Evolutionary conservation across 2,329 filamentous ascomycete genomes (phyloP), one percentile per base, ranked within the genome.

Genomic region (Epichloe sylvatica): DNA sequence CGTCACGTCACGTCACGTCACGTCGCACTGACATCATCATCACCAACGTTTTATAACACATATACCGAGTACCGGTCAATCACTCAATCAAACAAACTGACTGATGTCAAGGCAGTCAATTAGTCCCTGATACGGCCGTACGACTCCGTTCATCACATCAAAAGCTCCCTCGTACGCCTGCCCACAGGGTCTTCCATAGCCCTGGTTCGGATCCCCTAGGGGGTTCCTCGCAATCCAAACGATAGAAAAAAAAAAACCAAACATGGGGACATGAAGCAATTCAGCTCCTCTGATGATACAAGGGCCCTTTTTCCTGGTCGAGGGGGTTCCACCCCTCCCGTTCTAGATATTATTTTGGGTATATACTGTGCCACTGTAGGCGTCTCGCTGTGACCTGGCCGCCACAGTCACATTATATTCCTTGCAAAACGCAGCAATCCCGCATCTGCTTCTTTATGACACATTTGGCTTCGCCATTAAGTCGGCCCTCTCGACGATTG

Each of bases 341-440:
- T n/a, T 51, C 35, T 51, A 51, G 48, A 34, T 40, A 13, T 25
- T 50, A 47, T 25, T 41, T 35, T 40, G 39, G 39, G 47, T 52
- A 47, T 52, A 49, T 50, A 49, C 7, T 33, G 25, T 44, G 43
- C 33, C 33, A 21, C 7, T 5, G 34, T 21, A 21, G 21, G 23
- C 23, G 15, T 13, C 12, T 19, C 19, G 30, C 33, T 34, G 43
- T 35, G 9, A 21, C 43, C n/a, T 38, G 19, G 30, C 30, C n/a
- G 34, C 37, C 33, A 17, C 25, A 5, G n/a, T 34, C 33, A 45
- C n/a, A 45, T 45, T 33, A n/a, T 5, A 33, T 13, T 34, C 41
- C 41, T 44, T 33, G 41, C 25, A 30, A 34, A 33, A 7, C 21
- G 15, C 4, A 12, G n/a, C 39, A 41, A 41, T 5, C 6, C 19